Evolutionary conservation across 2,329 filamentous ascomycete species (phyloP), one percentile per base, ranked within the genome.

Genomic region (Trichocomaceae sp.): DNA sequence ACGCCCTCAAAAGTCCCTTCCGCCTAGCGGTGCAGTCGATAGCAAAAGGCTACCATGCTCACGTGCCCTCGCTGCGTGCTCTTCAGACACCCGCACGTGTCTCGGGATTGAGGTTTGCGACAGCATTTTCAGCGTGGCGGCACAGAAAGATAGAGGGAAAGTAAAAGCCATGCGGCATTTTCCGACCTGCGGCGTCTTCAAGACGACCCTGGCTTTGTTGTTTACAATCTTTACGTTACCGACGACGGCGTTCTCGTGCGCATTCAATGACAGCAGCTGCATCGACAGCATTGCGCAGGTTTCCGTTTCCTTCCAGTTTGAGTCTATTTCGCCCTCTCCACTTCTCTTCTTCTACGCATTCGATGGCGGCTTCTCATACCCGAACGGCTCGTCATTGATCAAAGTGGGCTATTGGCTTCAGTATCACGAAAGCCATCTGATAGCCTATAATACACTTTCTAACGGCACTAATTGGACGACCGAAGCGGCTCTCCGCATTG

Each of bases 211-310:
- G 10, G 44, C 44, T 22, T 41, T 49, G 17, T 15, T 56, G 26
- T 35, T 35, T 19, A 12, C 23, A 6, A 7, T 33, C 20, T 22
- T 22, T 17, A 41, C 39, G 13, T 47, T 45, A 17, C 50, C 45
- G 2, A 12, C 45, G 22, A 33, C 44, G 17, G 46, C 50, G 22
- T 46, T 26, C 23, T 52, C 49, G 42, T 72, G 70, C 52, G 64
- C 64, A 4, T 72, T 72, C 49, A 66, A 64, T 61, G 65, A 69
- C 51, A 60, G 51, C 12, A 64, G 59, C 19, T 72, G 70, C 56
- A 64, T 72, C 56, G 70, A 72, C 54, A 65, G 69, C 5, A 59
- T 72, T 15, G 70, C 70, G 46, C 70, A 72, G 57, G 68, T 66
- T 5, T 68, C 69, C 20, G 60, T 70, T 15, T 57, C 63, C 19